These are phyloP conservation scores for Pseudogymnoascus sp. DNA, from an alignment of 2,329 filamentous ascomycete species.

Conservation along the genomic window DNA sequence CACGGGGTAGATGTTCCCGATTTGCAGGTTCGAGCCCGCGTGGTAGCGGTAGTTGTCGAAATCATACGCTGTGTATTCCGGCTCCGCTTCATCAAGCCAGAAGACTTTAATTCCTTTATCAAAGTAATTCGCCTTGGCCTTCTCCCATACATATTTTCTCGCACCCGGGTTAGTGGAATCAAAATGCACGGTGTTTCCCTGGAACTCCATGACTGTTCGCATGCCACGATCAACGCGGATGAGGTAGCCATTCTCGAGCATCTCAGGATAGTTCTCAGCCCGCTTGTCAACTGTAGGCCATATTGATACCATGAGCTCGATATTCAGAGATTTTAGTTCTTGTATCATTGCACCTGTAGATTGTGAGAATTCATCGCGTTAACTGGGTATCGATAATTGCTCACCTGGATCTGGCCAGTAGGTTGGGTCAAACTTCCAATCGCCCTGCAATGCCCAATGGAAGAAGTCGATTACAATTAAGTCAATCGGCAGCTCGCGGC, in stretches of 20 bases:
- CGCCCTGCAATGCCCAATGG: constrained; percentile 59
- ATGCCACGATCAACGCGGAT: constrained; percentile 54
- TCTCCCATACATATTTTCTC: constrained; percentile 51
- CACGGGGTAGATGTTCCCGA: constrained; percentile 44
- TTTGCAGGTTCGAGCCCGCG: constrained; percentile 42
- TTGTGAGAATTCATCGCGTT: constrained; percentile 4
- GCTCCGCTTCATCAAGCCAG: constrained; percentile 64
- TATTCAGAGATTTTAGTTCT: constrained; percentile 49
- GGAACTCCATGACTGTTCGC: constrained; percentile 50
- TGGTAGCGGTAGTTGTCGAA: constrained; percentile 60
- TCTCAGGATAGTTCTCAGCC: constrained; percentile 53
- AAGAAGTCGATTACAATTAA: constrained; percentile 63
- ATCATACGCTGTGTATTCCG: constrained; percentile 57
- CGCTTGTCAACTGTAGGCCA: constrained; percentile 58
- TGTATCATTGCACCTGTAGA: constrained; percentile 50
- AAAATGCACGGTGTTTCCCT: constrained; percentile 52
- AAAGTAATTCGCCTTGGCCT: constrained; percentile 53
- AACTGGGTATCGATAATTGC: constrained; percentile 15
- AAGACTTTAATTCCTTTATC: constrained; percentile 55
- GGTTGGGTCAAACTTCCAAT: constrained; percentile 57
- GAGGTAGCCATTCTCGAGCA: constrained; percentile 53
- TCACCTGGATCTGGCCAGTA: constrained; percentile 58
- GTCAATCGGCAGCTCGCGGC: constrained; percentile 49
- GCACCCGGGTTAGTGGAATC: constrained; percentile 57
- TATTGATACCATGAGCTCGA: constrained; percentile 62